Base-by-base conservation (phyloP, 805 yeast genomes). In the Ogataea trehaloabstinens region DNA sequence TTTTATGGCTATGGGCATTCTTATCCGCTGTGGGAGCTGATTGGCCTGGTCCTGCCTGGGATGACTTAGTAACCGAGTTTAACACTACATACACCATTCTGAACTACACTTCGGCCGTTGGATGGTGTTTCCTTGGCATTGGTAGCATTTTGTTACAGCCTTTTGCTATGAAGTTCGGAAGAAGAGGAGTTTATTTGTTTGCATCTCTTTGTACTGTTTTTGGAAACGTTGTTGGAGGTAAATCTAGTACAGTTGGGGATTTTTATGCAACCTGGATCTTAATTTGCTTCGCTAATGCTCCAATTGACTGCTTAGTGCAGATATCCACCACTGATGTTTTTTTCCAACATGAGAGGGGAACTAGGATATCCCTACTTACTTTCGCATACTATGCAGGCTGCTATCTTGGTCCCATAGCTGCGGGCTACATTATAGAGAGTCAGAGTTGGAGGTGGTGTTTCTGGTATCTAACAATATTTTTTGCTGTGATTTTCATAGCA, bases 71-170 rank as follows among this genome's bases (percentile, higher is more conserved):
- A 12, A 51, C 39, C 6, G 58, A 53, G 6, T 61, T 65, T 38
- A 44, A 49, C 58, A 35, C 67, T 51, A 50, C 66, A 4, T 60
- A 46, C 41, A 38, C 44, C 10, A 51, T 62, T 29, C 55, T 69
- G 33, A 67, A 67, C 39, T 44, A 58, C 25, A 46, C 56, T 4
- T 32, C 55, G 7, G 56, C 66, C 11, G 51, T 49, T 33, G 55
- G 61, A 45, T 51, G 60, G 56, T 40, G 56, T 44, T 37, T 60
- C 40, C 31, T 44, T 50, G 62, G 78, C 31, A 39, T 73, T 27
- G 77, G 79, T 1, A 71, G 78, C 50, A 55, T 72, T 18, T 20
- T 76, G 13, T 68, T 70, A 56, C 80, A 74, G 52, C 82, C 82
- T 1, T 40, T 72, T 4, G 63, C 61, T 4, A 48, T 51, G 58